phyloP scores from a whole-genome alignment of 2,329 filamentous ascomycete species.

The Epichloe aotearoae region DNA sequence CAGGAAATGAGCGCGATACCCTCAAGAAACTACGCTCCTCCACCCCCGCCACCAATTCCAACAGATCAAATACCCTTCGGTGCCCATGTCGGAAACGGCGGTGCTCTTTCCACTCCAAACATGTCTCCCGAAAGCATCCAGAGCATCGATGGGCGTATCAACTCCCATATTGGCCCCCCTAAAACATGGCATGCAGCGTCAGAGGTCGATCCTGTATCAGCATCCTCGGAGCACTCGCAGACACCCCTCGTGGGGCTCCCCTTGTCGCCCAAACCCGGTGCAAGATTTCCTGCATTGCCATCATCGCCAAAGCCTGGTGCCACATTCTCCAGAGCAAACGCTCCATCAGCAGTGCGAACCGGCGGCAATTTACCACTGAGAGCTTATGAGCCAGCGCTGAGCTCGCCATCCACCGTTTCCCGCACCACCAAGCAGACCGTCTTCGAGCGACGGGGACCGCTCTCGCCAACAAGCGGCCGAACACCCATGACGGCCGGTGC shows the following conservation, averaged over 20 bases:
- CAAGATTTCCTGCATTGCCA: slow-evolving; percentile 26
- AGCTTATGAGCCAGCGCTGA: slow-evolving; percentile 44
- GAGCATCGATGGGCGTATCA: slow-evolving; percentile 45
- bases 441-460: slow-evolving; percentile 41
- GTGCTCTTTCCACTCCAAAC: slow-evolving; percentile 17
- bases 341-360: slow-evolving; percentile 42
- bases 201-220: slow-evolving; percentile 37
- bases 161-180: slow-evolving; percentile 22
- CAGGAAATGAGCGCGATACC: slow-evolving; percentile 46
- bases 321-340: slow-evolving; percentile 34
- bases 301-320: slow-evolving; percentile 37
- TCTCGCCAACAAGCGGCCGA: slow-evolving; percentile 43
- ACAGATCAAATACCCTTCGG: slow-evolving; percentile 28
- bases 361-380: slow-evolving; percentile 46
- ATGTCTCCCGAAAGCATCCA: slow-evolving; percentile 27
- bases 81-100: slow-evolving; percentile 13
- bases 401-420: slow-evolving; percentile 33
- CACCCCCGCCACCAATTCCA: slow-evolving; percentile 43
- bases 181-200: slow-evolving; percentile 24
- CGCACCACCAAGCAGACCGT: slow-evolving; percentile 50
- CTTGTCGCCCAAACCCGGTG: slow-evolving; percentile 27
- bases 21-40: slow-evolving; percentile 44
- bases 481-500: slow-evolving; percentile 50
- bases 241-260: slow-evolving; percentile 39
- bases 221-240: slow-evolving; percentile 37